These are phyloP conservation scores for Xylaria acuta DNA, from an alignment of 495 filamentous ascomycete genomes.

Conservation along the genomic window DNA sequence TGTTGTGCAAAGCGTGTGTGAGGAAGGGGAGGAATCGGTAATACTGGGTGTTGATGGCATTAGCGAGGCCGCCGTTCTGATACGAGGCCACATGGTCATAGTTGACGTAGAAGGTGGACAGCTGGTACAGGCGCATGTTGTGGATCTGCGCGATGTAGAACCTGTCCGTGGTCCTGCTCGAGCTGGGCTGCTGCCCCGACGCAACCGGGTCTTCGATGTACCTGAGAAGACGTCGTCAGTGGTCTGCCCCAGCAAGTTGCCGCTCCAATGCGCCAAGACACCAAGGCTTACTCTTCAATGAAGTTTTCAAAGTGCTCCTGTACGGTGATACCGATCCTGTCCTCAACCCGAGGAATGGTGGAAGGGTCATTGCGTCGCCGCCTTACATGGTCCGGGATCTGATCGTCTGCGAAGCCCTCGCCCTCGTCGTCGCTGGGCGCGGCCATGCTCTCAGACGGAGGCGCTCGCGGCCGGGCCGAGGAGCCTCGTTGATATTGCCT, in stretches of 20 bases:
- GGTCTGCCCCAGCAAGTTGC: too few species aligned
- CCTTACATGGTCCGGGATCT: constrained; percentile 60
- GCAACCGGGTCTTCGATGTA: constrained; percentile 77
- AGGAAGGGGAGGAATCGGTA: constrained; percentile 96
- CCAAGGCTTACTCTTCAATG: constrained; percentile 73
- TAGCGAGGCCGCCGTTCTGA: constrained; percentile 75
- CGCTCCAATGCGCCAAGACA: neutral
- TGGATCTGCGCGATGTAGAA: constrained; percentile 98
- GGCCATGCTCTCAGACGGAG: constrained; percentile 70
- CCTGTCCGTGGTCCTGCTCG: constrained; percentile 78
- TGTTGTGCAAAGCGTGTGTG: constrained; percentile 85
- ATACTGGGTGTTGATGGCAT: constrained; percentile 85
- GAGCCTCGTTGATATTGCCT: constrained; percentile 53
- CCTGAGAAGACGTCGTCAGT: constrained; percentile 45
- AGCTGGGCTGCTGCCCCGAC: constrained; percentile 76
- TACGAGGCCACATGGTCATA: constrained; percentile 81
- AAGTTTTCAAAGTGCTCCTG: constrained; percentile 87
- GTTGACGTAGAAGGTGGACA: constrained; percentile 98
- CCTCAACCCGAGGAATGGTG: constrained; percentile 80
- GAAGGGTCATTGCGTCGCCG: constrained; percentile 63
- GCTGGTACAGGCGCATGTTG: constrained; percentile 78
- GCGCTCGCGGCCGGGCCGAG: constrained; percentile 64
- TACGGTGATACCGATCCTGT: constrained; percentile 83
- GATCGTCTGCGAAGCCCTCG: constrained; percentile 64
- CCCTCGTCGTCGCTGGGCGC: constrained; percentile 68